Base-by-base conservation (phyloP, 1,139 yeast genomes). In the Nakaseomyces uthaithaninus region DNA sequence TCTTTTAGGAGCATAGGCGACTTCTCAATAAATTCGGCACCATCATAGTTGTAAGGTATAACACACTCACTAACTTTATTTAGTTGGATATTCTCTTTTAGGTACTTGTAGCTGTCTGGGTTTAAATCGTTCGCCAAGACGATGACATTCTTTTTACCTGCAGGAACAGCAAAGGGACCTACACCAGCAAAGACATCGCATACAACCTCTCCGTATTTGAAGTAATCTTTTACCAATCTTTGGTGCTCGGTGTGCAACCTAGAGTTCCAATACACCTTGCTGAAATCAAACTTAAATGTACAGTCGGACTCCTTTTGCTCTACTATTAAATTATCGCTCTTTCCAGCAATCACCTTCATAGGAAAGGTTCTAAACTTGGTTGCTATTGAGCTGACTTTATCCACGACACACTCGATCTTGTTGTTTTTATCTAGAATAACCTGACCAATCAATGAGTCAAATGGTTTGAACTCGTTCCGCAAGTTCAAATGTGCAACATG, bases 111-210 rank as follows among this genome's bases (percentile, higher is more conserved):
- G 41, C 94, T 80, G 46, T 82, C 84, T 0, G 97, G 97, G 55
- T 93, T 93, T 57, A 93, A 69, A 60, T 93, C 99, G 59, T 89
- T 93, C 14, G 97, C 96, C 53, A 89, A 67, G 0, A 85, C 94
- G 41, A 89, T 62, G 3, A 79, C 84, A 15, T 73, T 71, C 46
- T 81, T 85, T 61, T 83, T 87, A 14, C 89, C 98, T 1, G 96
- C 95, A 0, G 99, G 99, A 1, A 91, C 77, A 1, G 94, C 93
- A 67, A 93, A 93, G 2, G 99, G 99, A 0, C 99, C 99, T 2
- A 93, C 98, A 27, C 99, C 99, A 0, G 96, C 98, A 74, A 93
- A 85, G 0, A 87, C 97, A 66, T 93, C 99, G 50, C 87, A 86
- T 0, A 93, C 85, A 2, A 85, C 83, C 45, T 81, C 83, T 9